phyloP scores from a whole-genome alignment of 2,329 filamentous ascomycete species.

The Colletotrichum musae region DNA sequence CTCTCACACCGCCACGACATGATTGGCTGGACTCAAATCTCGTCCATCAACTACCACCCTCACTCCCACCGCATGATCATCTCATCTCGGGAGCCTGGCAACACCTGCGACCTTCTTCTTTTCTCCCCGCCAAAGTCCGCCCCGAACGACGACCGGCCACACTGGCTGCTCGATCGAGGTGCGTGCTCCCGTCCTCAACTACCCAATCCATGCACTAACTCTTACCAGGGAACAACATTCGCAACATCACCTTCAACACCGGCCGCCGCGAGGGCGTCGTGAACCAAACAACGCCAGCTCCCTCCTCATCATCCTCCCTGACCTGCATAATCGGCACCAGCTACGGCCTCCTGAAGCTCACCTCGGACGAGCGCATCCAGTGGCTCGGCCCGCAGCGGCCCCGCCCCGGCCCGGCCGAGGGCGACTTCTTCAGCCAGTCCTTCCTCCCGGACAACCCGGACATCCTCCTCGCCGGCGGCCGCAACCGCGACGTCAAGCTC shows the following conservation, averaged over 20 bases:
- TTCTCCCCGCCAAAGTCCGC: conserved; percentile 54
- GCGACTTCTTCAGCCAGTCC: conserved; percentile 64
- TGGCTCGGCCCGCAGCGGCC: conserved; percentile 52
- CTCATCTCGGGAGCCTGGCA: conserved; percentile 54
- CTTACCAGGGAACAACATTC: conserved; percentile 49
- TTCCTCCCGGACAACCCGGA: conserved; percentile 61
- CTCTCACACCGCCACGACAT: conserved; percentile 49
- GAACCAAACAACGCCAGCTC: conserved; percentile 59
- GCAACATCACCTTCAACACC: conserved; percentile 49
- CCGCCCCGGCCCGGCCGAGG: conserved; percentile 38
- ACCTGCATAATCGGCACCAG: conserved; percentile 65
- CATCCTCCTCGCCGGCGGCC: conserved; percentile 66
- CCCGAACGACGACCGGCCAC: conserved; percentile 47
- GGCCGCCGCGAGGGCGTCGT: conserved; percentile 51
- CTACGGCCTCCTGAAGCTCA: conserved; percentile 59
- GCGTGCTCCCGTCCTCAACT: not conserved
- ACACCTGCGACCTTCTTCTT: conserved; percentile 52
- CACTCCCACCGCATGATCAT: conserved; percentile 59
- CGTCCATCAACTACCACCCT: conserved; percentile 63
- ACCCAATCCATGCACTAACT: not conserved
- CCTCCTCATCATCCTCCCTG: conserved; percentile 52
- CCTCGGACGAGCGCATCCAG: conserved; percentile 48
- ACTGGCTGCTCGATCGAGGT: conserved; percentile 55
- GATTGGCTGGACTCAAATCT: conserved; percentile 57
- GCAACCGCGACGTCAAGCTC: conserved; percentile 61